Percentiles rank a stretch among this genome's conserved stretches.
Evolutionary conservation across 2,329 filamentous ascomycete species (phyloP).

Genomic region (Waltergamsia citrina): DNA sequence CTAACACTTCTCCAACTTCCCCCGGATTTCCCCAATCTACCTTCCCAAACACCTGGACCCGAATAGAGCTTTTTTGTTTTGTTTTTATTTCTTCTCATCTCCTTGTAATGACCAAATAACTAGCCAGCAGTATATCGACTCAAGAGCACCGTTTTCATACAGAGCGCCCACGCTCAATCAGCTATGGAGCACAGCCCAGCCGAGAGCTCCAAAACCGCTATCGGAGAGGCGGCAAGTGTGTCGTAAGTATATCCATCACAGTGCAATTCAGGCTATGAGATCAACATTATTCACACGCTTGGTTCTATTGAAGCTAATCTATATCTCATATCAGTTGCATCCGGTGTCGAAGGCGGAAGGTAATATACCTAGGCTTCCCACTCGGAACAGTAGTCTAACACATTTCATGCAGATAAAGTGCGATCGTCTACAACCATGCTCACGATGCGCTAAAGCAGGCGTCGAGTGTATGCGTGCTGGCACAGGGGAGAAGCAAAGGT

Average conservation of each 20-base stretch:
- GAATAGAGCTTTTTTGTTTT: no score
- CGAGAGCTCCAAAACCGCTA: neutral
- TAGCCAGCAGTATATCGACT: no score
- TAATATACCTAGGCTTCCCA: constrained; percentile 8
- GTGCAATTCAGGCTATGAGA: neutral
- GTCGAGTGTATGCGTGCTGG: constrained; percentile 28
- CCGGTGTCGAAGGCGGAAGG: constrained; percentile 32
- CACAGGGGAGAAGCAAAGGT: constrained; percentile 32
- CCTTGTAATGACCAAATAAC: no score
- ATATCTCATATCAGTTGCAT: constrained; percentile 22
- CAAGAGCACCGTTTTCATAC: no score
- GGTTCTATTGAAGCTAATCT: neutral
- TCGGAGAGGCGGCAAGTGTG: neutral
- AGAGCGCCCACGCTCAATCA: neutral
- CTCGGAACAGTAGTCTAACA: constrained; percentile 4
- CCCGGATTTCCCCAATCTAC: no score
- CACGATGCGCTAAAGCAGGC: constrained; percentile 32
- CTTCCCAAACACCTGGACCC: no score
- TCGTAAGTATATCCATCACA: neutral
- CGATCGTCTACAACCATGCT: constrained; percentile 39
- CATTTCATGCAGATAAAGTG: constrained; percentile 36
- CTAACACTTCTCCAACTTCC: no score
- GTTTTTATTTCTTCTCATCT: no score
- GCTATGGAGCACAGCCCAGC: neutral
- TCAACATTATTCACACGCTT: neutral